phyloP scores from a whole-genome alignment of 2,329 filamentous ascomycete genomes.

The Paecilomyces formosus region DNA sequence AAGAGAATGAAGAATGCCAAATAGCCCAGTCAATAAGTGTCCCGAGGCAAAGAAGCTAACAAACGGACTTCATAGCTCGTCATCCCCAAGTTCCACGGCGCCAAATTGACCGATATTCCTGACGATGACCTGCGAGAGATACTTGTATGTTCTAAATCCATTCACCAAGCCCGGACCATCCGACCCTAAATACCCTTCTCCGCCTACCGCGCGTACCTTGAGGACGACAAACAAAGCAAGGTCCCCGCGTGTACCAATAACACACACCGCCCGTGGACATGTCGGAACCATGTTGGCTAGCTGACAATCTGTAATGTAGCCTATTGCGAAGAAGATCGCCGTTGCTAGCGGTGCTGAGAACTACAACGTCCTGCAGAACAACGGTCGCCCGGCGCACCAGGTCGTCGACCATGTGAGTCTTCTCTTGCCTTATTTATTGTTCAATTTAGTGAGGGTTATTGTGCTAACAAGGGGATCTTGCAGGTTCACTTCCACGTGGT shows the following conservation, averaged over 20 bases:
- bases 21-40: too few relatives aligned
- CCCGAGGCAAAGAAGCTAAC: conserved; percentile 5
- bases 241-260: not conserved
- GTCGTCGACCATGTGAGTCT: conserved; percentile 75
- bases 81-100: conserved; percentile 91
- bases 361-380: conserved; percentile 96
- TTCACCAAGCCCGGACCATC: not conserved
- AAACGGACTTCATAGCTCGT: conserved; percentile 59
- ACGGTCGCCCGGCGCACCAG: conserved; percentile 85
- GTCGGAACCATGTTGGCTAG: not conserved
- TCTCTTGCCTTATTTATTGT: conserved; percentile 2
- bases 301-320: conserved; percentile 36
- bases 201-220: conserved; percentile 9
- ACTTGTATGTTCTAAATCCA: conserved; percentile 48
- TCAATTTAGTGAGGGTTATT: not conserved
- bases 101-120: conserved; percentile 84
- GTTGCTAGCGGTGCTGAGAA: conserved; percentile 65
- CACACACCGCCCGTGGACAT: not conserved
- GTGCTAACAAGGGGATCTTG: not conserved
- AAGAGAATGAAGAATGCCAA: not conserved
- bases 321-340: conserved; percentile 81
- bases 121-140: conserved; percentile 80
- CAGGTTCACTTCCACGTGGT: conserved; percentile 93
- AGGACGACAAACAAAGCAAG: conserved; percentile 1
- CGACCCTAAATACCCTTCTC: not conserved